These are phyloP conservation scores for Penstemon eatonii DNA, from an alignment of 257 asterid genomes.

Conservation along the genomic window DNA sequence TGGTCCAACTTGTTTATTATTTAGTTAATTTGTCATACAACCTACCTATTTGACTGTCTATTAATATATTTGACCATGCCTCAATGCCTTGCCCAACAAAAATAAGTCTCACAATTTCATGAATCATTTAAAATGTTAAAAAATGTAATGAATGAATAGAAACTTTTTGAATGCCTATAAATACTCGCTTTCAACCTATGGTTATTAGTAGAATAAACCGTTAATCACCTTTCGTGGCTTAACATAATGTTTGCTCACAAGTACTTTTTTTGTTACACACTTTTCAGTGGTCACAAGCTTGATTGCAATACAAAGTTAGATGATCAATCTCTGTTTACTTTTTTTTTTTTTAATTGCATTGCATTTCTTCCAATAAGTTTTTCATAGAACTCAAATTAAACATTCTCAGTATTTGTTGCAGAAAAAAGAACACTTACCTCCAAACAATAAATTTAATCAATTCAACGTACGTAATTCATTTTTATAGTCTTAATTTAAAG, in stretches of 20 bases:
- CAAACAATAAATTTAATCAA: not conserved
- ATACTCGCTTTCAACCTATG: not conserved
- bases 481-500: not conserved
- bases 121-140: too few species aligned
- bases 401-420: slow-evolving; percentile 10
- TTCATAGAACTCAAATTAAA: not conserved
- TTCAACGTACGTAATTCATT: not conserved
- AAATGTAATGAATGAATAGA: too few species aligned
- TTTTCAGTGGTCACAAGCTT: not conserved
- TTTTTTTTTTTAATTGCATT: slow-evolving; percentile 11
- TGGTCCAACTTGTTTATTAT: too few species aligned
- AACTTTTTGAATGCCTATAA: too few species aligned
- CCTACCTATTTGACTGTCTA: too few species aligned
- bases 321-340: not conserved
- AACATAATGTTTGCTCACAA: not conserved
- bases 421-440: not conserved
- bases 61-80: too few species aligned
- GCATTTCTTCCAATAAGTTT: slow-evolving; percentile 13
- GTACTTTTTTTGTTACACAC: not conserved
- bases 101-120: too few species aligned
- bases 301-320: not conserved
- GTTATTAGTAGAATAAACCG: not conserved
- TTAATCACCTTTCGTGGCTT: not conserved
- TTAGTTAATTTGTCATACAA: too few species aligned
- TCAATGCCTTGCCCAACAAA: too few species aligned